Base-by-base conservation (phyloP, 2,329 filamentous ascomycete species). In the Xylariaceae sp. region DNA sequence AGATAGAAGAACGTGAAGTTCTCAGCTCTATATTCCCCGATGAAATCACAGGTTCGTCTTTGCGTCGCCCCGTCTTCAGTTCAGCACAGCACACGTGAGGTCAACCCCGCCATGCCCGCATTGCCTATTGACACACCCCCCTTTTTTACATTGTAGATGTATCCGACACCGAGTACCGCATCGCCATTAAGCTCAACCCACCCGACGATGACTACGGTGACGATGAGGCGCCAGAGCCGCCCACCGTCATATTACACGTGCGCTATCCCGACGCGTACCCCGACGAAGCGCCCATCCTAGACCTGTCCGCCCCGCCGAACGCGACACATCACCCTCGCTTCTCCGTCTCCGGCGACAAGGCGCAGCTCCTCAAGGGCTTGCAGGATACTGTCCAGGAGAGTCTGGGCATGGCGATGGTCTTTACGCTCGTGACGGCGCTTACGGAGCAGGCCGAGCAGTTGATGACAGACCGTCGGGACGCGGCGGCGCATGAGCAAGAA, bases 21-120 rank as follows among this genome's bases (percentile, higher is more conserved):
- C 89, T 99, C 70, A 90, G 95, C 69, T 96, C 92, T 58, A 99
- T 99, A 68, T 99, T 97, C 65, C 91, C 94, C 1, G 92, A 99
- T 57, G 94, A 99, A 75, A 96, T 99, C 64, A 92, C 86, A 80
- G 88, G 91, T 92, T 67, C 42, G 63, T 63, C 12, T 42, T n/a
- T 30, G n/a, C 45, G 29, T n/a, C 45, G 35, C 8, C 35, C 8
- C 35, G 8, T 37, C 35, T 37, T 37, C 35, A 37, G 8, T 9
- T 11, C 8, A 11, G 35, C 12, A 37, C 8, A 37, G 19, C 19
- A 19, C 19, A 19, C 19, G 46, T 44, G 40, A 9, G 12, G 12
- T 47, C 29, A 51, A 50, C 51, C 56, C 54, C 56, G 49, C 58
- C 34, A 55, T 50, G 44, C 41, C 31, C 42, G 31, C 49, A 35